A percentile compares a stretch with the other conserved stretches of the same genome.
Evolutionary conservation across 1,284 basidiomycete species (phyloP).

Genomic region (Kwoniella shivajii): DNA sequence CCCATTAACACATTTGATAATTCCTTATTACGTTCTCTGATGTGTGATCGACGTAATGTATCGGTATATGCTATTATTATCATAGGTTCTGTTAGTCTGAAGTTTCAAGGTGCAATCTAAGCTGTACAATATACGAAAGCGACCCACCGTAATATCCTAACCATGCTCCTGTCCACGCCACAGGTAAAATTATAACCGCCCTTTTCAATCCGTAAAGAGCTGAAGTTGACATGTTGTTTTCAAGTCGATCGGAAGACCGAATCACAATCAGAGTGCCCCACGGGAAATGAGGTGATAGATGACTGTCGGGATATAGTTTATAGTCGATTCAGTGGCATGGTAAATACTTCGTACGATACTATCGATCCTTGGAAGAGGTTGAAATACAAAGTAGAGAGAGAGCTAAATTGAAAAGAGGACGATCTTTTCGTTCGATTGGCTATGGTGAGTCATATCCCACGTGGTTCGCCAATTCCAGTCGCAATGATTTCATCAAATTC

Average conservation of each 20-base stretch:
- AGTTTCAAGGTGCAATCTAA: not conserved
- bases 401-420: not conserved
- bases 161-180: constrained; percentile 50
- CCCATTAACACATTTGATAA: constrained; percentile 25
- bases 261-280: too few species aligned
- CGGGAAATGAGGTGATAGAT: too few species aligned
- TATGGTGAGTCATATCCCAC: constrained; percentile 4
- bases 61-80: constrained; percentile 48
- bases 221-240: constrained; percentile 7
- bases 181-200: constrained; percentile 41
- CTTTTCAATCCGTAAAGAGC: constrained; percentile 31
- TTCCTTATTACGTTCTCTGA: constrained; percentile 34
- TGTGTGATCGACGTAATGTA: constrained; percentile 44
- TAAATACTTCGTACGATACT: not conserved
- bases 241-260: not conserved
- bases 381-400: not conserved
- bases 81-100: not conserved
- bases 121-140: not conserved
- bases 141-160: constrained; percentile 48
- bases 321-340: too few species aligned
- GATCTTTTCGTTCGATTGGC: too few species aligned
- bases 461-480: not conserved
- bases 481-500: not conserved
- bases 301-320: too few species aligned
- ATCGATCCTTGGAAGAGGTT: not conserved